A percentile compares a stretch with the other conserved stretches of the same genome.
phyloP scores from a whole-genome alignment of 345 rosid species.

The Raphanus sativus region DNA sequence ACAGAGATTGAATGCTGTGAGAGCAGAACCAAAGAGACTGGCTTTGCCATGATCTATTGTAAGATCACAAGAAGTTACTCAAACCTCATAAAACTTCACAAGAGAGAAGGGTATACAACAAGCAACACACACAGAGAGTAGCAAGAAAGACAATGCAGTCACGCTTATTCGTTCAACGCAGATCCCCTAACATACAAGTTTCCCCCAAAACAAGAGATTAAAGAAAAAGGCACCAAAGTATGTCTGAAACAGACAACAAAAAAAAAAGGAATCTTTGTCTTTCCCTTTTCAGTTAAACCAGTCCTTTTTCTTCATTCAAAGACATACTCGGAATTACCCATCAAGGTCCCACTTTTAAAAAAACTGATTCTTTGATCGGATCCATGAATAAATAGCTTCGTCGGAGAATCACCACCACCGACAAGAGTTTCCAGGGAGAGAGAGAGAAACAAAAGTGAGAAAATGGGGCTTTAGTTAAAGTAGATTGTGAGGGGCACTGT shows the following conservation, averaged over 20 bases:
- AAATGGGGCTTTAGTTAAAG: slow-evolving; percentile 33
- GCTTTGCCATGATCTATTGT: neutral
- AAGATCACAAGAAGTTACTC: slow-evolving; percentile 8
- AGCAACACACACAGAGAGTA: slow-evolving; percentile 3
- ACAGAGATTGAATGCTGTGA: neutral
- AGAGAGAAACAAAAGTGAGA: slow-evolving; percentile 15
- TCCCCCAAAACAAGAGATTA: slow-evolving; percentile 31
- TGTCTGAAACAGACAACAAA: slow-evolving; percentile 28
- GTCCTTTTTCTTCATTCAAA: slow-evolving; percentile 34
- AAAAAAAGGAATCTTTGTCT: slow-evolving; percentile 23
- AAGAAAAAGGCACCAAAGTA: slow-evolving; percentile 13
- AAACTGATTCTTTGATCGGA: slow-evolving; percentile 28
- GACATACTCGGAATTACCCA: slow-evolving; percentile 34
- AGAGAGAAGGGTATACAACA: slow-evolving; percentile 18
- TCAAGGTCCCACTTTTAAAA: slow-evolving; percentile 10
- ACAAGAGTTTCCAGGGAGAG: neutral
- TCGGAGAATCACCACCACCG: slow-evolving; percentile 34
- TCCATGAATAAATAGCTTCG: slow-evolving; percentile 20
- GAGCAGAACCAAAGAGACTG: slow-evolving; percentile 22
- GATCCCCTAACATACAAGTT: slow-evolving; percentile 63
- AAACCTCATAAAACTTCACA: slow-evolving; percentile 14
- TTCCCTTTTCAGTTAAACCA: slow-evolving; percentile 12
- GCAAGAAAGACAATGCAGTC: slow-evolving; percentile 41
- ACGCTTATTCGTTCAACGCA: slow-evolving; percentile 49
- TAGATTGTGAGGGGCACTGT: slow-evolving; percentile 26